Evolutionary conservation across 768 basidiomycete species (phyloP), one percentile per base, ranked within the genome.

Genomic region (Russula olivacea): DNA sequence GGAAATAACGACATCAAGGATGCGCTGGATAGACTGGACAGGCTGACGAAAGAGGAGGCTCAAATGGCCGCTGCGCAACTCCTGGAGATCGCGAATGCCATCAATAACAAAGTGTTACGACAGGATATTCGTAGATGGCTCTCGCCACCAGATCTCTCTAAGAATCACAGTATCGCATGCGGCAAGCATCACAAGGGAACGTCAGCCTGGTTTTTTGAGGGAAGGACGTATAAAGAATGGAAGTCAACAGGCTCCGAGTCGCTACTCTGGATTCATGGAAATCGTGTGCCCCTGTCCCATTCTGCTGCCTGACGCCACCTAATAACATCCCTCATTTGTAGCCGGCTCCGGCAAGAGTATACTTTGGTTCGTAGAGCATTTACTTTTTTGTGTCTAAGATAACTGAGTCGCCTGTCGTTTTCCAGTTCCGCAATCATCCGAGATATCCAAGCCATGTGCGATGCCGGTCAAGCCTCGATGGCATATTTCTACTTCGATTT

Each of bases 261-360:
- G 1, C 55, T 62, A 4, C 38, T 56, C 21, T 62, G 55, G 55
- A 28, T 62, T 7, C 48, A 50, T 7, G 61, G 61, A 36, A 57
- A 58, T 23, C 54, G 55, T 62, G 23, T 1, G 54, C 12, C 21
- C 19, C 7, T 30, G 23, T 55, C 36, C 23, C 21, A 23, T 36
- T 9, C 38, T 28, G 17, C 3, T 11, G 12, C 7, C 32, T 21
- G 25, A 56, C 19, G 8, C 2, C 9, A 28, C 36, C 11, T 36
- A 36, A 12, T 36, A 14, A 36, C 12, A 36, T 36, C 3, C 19
- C 12, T 28, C 25, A 0, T 17, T 3, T 11, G n/a, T 41, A 59
- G 61, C 54, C n/a, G 61, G 61, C 23, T 50, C 61, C 7, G 61
- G 61, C 2, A 62, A 62, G 38, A 62, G 23, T 21, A 30, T 41